Evolutionary conservation across 192 early-diverging fungal genomes (phyloP).

Genomic region (Rhizophagus clarus): DNA sequence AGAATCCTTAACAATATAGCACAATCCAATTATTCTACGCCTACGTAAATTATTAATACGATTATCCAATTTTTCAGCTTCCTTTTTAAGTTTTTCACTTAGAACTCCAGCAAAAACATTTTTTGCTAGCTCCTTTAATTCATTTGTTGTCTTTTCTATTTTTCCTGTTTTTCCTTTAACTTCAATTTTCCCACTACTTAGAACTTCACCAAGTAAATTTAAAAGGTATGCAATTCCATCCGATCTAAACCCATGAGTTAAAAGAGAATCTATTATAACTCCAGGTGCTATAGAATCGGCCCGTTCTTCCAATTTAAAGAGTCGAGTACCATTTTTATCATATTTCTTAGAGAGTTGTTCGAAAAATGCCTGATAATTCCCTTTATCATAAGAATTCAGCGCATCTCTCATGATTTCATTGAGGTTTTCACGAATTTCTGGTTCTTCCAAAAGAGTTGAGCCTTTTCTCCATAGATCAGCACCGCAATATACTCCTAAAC

Average conservation of each 20-base stretch:
- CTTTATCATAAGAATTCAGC: neutral
- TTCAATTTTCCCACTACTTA: neutral
- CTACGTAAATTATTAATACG: neutral
- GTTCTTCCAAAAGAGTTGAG: neutral
- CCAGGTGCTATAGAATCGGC: neutral
- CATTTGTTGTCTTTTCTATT: neutral
- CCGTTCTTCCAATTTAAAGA: neutral
- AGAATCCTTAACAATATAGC: neutral
- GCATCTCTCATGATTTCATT: neutral
- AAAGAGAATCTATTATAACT: neutral
- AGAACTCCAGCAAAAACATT: neutral
- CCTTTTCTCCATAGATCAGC: neutral
- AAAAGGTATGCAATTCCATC: slow-evolving; percentile 9
- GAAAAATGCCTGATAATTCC: neutral
- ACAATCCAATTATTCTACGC: too few relatives aligned
- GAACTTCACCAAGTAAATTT: neutral
- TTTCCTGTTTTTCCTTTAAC: neutral
- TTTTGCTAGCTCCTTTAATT: neutral
- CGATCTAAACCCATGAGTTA: neutral
- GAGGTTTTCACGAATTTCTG: neutral
- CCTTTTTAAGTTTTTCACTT: neutral
- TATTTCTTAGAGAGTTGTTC: neutral
- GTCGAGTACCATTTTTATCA: neutral
- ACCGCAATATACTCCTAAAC: neutral
- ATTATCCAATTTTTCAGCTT: neutral